Conservation (phyloP, 2,329 filamentous ascomycete genomes). For the Fusarium incarnatum region DNA sequence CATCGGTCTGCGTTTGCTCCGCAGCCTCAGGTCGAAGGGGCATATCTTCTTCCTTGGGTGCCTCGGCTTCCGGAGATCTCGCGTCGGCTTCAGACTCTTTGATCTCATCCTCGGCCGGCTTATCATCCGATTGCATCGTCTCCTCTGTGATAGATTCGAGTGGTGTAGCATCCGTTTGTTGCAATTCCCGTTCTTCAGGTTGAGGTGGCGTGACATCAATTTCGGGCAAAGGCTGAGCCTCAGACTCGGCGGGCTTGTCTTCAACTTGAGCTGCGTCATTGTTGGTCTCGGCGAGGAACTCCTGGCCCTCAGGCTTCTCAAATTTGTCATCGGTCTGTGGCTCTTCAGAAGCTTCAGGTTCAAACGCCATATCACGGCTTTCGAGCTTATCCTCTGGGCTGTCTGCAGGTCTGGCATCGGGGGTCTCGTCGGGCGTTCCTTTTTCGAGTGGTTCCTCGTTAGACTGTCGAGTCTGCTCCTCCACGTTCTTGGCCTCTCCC, state of each 20-base stretch:
- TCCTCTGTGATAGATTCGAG: neutral
- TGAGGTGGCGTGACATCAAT: neutral
- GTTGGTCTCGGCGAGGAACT: neutral
- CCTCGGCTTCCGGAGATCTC: neutral
- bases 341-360: neutral
- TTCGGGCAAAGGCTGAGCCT: neutral
- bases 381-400: neutral
- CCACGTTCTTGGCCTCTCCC: neutral
- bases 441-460: neutral
- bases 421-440: neutral
- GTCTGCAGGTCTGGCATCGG: neutral
- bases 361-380: neutral
- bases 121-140: neutral
- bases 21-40: neutral
- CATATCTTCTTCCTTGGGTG: neutral
- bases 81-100: neutral
- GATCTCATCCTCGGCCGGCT: neutral
- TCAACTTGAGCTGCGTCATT: neutral
- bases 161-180: neutral
- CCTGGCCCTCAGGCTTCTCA: neutral
- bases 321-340: neutral
- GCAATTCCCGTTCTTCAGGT: neutral
- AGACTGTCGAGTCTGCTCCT: neutral
- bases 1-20: conserved; percentile 5
- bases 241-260: neutral